A percentile compares a stretch with the other conserved stretches of the same genome.
Conservation (phyloP, 2,329 filamentous ascomycete genomes). For the Trichoderma sp. region DNA sequence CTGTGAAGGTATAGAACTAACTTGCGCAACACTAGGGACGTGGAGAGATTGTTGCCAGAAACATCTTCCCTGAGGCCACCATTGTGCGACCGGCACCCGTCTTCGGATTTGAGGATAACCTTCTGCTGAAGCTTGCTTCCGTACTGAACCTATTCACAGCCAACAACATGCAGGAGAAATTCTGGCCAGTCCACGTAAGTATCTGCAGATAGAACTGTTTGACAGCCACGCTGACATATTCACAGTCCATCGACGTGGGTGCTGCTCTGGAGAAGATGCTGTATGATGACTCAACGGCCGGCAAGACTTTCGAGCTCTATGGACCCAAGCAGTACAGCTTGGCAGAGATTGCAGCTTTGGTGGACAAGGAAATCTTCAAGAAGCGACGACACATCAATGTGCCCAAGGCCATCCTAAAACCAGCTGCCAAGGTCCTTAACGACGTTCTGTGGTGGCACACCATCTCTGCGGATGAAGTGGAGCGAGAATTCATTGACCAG, state of each 20-base stretch:
- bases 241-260: conserved; percentile 82
- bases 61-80: conserved; percentile 94
- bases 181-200: conserved; percentile 85
- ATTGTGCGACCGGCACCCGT: conserved; percentile 92
- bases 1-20: not conserved
- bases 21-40: conserved; percentile 53
- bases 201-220: not conserved
- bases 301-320: conserved; percentile 91
- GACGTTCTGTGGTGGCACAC: conserved; percentile 86
- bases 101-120: conserved; percentile 92
- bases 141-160: conserved; percentile 81
- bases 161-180: conserved; percentile 91
- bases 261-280: conserved; percentile 86
- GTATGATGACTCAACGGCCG: conserved; percentile 85
- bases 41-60: conserved; percentile 80
- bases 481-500: conserved; percentile 92
- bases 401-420: conserved; percentile 78
- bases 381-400: conserved; percentile 88
- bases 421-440: conserved; percentile 73
- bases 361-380: conserved; percentile 92
- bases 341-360: conserved; percentile 79
- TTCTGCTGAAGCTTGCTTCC: conserved; percentile 82
- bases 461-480: conserved; percentile 79
- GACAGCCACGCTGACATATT: not conserved
- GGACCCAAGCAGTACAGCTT: conserved; percentile 92